Evolutionary conservation across 208 protist species (phyloP).

Genomic region (Trypanosoma conorhini): DNA sequence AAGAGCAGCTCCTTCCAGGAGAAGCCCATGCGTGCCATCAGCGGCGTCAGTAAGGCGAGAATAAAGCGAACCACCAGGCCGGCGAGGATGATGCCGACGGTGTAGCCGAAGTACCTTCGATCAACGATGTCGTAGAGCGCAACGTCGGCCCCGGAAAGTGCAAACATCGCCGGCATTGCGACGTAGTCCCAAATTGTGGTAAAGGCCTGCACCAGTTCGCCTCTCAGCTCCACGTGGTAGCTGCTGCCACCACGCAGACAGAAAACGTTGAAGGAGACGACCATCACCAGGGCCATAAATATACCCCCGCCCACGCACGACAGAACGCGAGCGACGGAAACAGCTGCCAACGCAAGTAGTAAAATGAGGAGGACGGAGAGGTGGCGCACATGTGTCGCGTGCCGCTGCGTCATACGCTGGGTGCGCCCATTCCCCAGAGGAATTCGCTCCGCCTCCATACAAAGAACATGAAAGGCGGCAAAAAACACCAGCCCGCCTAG

Average conservation of each 20-base stretch:
- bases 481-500: constrained; percentile 44
- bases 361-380: constrained; percentile 46
- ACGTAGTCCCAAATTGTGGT: constrained; percentile 57
- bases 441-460: constrained; percentile 50
- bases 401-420: constrained; percentile 43
- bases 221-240: constrained; percentile 38
- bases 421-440: constrained; percentile 4
- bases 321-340: constrained; percentile 37
- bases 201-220: constrained; percentile 45
- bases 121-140: constrained; percentile 49
- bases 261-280: constrained; percentile 47
- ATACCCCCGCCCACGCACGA: constrained; percentile 39
- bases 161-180: constrained; percentile 63
- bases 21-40: constrained; percentile 36
- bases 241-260: constrained; percentile 39
- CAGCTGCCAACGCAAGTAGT: constrained; percentile 30
- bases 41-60: constrained; percentile 33
- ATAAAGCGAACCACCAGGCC: constrained; percentile 46
- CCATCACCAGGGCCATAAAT: constrained; percentile 38
- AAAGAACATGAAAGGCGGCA: constrained; percentile 47
- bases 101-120: constrained; percentile 37
- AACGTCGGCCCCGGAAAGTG: constrained; percentile 40
- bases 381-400: constrained; percentile 50
- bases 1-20: constrained; percentile 51
- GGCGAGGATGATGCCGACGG: constrained; percentile 44